Percentiles rank a stretch among this genome's conserved stretches.
Conservation (phyloP, 768 basidiomycete genomes). For the Leccinum imitatum region DNA sequence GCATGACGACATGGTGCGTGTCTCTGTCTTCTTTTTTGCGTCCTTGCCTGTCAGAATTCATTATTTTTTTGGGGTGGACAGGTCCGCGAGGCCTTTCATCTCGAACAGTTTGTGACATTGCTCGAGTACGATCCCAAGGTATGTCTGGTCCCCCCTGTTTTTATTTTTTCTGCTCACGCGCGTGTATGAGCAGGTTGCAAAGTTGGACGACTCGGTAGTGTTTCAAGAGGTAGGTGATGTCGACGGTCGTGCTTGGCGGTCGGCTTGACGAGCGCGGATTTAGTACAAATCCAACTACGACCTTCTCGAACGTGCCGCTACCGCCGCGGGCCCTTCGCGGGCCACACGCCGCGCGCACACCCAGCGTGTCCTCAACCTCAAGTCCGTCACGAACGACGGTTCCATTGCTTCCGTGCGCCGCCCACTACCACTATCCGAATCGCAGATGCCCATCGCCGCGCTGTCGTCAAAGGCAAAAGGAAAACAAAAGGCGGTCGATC, state of each 20-base stretch:
- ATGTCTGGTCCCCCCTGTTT: neutral
- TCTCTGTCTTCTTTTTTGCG: conserved; percentile 4
- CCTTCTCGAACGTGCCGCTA: conserved; percentile 48
- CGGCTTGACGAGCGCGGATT: neutral
- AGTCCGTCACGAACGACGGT: conserved; percentile 21
- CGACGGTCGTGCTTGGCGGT: neutral
- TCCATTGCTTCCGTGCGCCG: conserved; percentile 6
- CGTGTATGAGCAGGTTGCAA: conserved; percentile 55
- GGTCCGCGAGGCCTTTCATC: conserved; percentile 88
- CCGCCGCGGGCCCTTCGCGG: conserved; percentile 49
- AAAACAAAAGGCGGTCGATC: conserved; percentile 31
- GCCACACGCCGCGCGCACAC: conserved; percentile 60
- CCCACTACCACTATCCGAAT: conserved; percentile 3
- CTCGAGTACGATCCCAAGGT: conserved; percentile 69
- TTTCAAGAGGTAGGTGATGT: conserved; percentile 62
- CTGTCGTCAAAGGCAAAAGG: conserved; percentile 33
- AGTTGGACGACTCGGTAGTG: conserved; percentile 67
- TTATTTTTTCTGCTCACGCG: neutral
- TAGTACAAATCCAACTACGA: conserved; percentile 66
- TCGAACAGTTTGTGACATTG: conserved; percentile 78
- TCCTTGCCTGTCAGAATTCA: neutral
- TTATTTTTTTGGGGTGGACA: conserved; percentile 25
- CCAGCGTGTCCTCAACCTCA: conserved; percentile 50
- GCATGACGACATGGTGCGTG: conserved; percentile 75
- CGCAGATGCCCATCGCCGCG: neutral